Percentiles rank a stretch among this genome's conserved stretches.
These are phyloP conservation scores for Corylus americana DNA, from an alignment of 306 rosid species.

Conservation along the genomic window DNA sequence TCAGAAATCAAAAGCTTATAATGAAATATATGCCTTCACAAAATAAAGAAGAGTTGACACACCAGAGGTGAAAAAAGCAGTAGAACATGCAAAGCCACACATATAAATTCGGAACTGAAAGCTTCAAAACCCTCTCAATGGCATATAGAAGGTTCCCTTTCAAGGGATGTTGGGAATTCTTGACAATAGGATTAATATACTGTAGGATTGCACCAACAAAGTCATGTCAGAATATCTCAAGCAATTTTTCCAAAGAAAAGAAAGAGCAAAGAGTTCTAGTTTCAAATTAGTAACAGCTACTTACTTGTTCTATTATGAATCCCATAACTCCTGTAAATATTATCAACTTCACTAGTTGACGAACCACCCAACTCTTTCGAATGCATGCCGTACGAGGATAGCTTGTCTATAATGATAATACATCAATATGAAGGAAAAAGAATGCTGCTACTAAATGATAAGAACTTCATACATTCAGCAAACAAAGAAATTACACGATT, in stretches of 20 bases:
- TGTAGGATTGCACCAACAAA: conserved; percentile 47
- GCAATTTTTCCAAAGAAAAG: conserved; percentile 6
- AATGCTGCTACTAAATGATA: not conserved
- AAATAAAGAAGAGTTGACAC: conserved; percentile 31
- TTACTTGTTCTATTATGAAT: conserved; percentile 91
- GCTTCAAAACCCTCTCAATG: conserved; percentile 92
- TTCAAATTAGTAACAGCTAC: conserved; percentile 25
- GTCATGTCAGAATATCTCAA: conserved; percentile 29
- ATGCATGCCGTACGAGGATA: conserved; percentile 78
- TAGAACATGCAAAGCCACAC: conserved; percentile 99
- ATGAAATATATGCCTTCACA: not conserved
- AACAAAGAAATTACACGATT: not conserved
- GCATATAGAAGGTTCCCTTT: conserved; percentile 84
- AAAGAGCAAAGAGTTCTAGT: conserved; percentile 12
- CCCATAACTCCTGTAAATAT: conserved; percentile 97
- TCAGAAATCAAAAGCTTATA: conserved; percentile 20
- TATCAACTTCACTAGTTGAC: conserved; percentile 83
- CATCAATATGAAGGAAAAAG: conserved; percentile 20
- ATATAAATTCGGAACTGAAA: conserved; percentile 93
- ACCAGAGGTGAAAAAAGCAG: conserved; percentile 98
- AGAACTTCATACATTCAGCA: not conserved
- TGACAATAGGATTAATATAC: conserved; percentile 93
- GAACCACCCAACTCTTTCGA: conserved; percentile 89
- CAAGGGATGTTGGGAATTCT: conserved; percentile 93
- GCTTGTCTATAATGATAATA: conserved; percentile 56